Evolutionary conservation across 2,329 filamentous ascomycete species (phyloP), one percentile per base, ranked within the genome.

Genomic region (Rutstroemia sydowiana): DNA sequence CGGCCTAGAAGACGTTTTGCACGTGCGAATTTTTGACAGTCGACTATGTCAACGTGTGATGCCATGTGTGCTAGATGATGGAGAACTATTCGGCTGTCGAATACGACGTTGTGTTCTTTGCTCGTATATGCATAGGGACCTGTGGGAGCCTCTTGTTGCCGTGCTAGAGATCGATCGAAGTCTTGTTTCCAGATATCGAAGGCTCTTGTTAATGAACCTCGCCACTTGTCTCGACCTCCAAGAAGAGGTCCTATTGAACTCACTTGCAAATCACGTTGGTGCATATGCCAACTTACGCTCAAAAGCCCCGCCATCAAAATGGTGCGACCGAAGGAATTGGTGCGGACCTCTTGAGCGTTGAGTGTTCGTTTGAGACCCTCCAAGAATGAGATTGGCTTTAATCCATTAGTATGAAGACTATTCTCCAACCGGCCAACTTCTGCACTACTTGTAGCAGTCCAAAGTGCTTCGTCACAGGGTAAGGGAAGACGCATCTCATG

Each of bases 21-120:
- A 8, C 91, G 84, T 5, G 92, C 93, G 67, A 93, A 96, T 59
- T 97, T 95, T 69, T 97, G 92, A 63, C 90, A 92, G 67, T 97
- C 92, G n/a, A 95, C 88, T 49, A 97, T 89, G 65, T 97, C 92
- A 21, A 95, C 90, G 65, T 97, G 90, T 79, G 95, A 95, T 3
- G 90, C 89, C 88, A 98, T 96, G 68, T 97, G 93, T 0, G 93
- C 93, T 11, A 98, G 75, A 62, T 95, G 89, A 65, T 97, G 91
- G 41, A 97, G 74, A 26, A 95, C 92, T 2, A 87, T 95, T 18
- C 89, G 82, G 57, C 86, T 90, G 66, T 96, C 89, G 61, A 93
- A 92, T 28, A 95, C 84, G 13, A 79, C 71, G 51, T 76, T 79
- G 54, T 81, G 76, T 60, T 84, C 84, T 61, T 85, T 82, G 40